Evolutionary conservation across 2,329 filamentous ascomycete genomes (phyloP).

Genomic region (Neocucurbitaria cava): DNA sequence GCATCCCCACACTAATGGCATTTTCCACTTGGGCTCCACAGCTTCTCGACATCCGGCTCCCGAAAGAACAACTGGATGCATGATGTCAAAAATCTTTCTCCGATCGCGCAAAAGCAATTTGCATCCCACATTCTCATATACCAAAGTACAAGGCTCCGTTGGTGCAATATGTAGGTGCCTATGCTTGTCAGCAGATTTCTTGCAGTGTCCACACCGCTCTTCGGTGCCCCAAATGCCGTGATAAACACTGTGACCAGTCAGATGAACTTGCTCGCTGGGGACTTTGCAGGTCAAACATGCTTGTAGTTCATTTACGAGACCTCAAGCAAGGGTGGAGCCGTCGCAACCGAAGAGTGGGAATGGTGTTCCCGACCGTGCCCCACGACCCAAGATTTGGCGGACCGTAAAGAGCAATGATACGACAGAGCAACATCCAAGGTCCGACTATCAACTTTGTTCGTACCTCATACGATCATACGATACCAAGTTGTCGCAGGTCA

Average conservation of each 20-base stretch:
- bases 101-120: conserved; percentile 6
- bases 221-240: conserved; percentile 1
- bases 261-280: background rate
- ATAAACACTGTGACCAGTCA: background rate
- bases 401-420: conserved; percentile 14
- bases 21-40: conserved; percentile 10
- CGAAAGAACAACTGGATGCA: conserved; percentile 23
- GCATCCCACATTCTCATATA: conserved; percentile 1
- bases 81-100: conserved; percentile 28
- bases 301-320: conserved; percentile 5
- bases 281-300: background rate
- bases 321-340: conserved; percentile 17
- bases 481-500: conserved; percentile 1
- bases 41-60: background rate
- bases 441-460: conserved; percentile 27
- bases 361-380: conserved; percentile 14
- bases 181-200: background rate
- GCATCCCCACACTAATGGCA: conserved; percentile 30
- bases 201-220: conserved; percentile 17
- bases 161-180: background rate
- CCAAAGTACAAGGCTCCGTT: background rate
- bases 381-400: conserved; percentile 13
- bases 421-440: conserved; percentile 16
- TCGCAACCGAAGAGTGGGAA: conserved; percentile 13
- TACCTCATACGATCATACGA: conserved; percentile 15